phyloP scores from a whole-genome alignment of 345 rosid genomes.

The Melastoma malabathricum region DNA sequence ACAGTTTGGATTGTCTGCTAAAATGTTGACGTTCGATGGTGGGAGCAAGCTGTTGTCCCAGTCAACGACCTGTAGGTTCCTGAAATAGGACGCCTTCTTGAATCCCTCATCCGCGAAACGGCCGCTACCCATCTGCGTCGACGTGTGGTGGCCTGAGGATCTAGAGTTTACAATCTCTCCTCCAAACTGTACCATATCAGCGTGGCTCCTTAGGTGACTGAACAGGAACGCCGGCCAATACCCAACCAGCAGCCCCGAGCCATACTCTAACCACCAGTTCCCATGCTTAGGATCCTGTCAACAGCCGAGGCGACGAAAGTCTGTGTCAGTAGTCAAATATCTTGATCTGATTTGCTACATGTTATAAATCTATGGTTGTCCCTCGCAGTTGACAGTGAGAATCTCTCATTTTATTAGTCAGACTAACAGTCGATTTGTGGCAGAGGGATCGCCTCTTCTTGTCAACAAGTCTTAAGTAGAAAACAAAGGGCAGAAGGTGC shows the following conservation, averaged over 20 bases:
- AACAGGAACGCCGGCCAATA: constrained; percentile 91
- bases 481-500: constrained; percentile 1
- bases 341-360: neutral
- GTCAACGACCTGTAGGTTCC: constrained; percentile 80
- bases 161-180: constrained; percentile 82
- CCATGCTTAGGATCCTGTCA: constrained; percentile 95
- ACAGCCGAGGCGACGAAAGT: neutral
- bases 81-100: constrained; percentile 76
- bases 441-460: neutral
- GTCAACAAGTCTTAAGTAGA: constrained; percentile 9
- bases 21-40: constrained; percentile 41
- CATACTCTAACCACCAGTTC: constrained; percentile 95
- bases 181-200: constrained; percentile 94
- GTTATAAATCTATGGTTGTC: no score
- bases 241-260: constrained; percentile 73
- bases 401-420: constrained; percentile 8
- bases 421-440: constrained; percentile 1
- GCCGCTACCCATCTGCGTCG: constrained; percentile 97
- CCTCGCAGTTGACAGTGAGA: constrained; percentile 1
- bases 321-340: no score
- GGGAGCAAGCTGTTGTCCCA: constrained; percentile 93
- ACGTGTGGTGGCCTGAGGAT: constrained; percentile 68
- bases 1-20: constrained; percentile 85
- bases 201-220: constrained; percentile 78
- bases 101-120: constrained; percentile 87